Evolutionary conservation across 306 rosid genomes (phyloP).

Genomic region (Mimosa bimucronata): DNA sequence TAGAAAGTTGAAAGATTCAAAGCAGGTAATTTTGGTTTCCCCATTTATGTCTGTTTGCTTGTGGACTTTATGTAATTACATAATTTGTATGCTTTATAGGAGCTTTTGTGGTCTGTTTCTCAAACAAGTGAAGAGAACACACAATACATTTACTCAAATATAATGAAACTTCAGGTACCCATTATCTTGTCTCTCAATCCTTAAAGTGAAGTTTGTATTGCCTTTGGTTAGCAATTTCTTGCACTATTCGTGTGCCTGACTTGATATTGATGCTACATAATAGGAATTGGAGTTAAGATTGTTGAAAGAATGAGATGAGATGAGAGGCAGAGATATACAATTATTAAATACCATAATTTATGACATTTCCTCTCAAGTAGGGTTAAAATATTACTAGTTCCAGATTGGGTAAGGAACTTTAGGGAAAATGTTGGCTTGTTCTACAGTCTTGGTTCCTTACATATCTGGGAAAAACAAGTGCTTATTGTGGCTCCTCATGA

Average conservation of each 20-base stretch:
- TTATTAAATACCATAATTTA: not conserved
- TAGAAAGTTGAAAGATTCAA: slow-evolving; percentile 67
- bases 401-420: not conserved
- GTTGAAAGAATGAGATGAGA: not conserved
- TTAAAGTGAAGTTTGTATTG: slow-evolving; percentile 27
- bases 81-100: slow-evolving; percentile 52
- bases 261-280: not conserved
- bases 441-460: not conserved
- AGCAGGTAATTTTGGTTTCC: slow-evolving; percentile 67
- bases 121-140: slow-evolving; percentile 94
- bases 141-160: slow-evolving; percentile 72
- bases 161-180: slow-evolving; percentile 84
- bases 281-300: not conserved
- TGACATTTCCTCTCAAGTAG: not conserved
- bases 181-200: slow-evolving; percentile 23
- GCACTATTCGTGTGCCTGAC: not conserved
- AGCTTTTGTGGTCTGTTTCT: slow-evolving; percentile 83
- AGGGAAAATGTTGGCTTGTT: not conserved
- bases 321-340: not conserved
- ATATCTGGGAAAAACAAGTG: not conserved
- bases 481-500: not conserved
- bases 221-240: slow-evolving; percentile 2
- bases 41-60: slow-evolving; percentile 26
- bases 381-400: not conserved
- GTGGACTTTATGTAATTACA: slow-evolving; percentile 33